A percentile compares a stretch with the other conserved stretches of the same genome.
Conservation (phyloP, 2,329 filamentous ascomycete genomes). For the Teratosphaeria pseudoeucalypti region DNA sequence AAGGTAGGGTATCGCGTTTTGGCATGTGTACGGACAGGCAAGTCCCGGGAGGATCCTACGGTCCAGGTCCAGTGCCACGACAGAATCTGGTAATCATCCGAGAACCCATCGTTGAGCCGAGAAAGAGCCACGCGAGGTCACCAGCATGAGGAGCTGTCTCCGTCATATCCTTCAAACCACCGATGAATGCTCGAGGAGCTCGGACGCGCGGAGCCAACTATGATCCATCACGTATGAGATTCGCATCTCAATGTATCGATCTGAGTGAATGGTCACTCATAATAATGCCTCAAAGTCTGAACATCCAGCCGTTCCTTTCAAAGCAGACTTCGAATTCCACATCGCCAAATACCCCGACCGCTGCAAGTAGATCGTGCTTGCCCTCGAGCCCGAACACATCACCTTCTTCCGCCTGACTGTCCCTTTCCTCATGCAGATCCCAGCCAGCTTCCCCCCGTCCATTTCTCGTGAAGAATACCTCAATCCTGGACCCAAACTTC, state of each 20-base stretch:
- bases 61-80: background rate
- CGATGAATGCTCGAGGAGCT: background rate
- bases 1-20: background rate
- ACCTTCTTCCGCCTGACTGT: conserved; percentile 50
- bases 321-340: conserved; percentile 54
- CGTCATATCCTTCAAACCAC: background rate
- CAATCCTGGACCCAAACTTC: conserved; percentile 45
- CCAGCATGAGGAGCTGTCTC: background rate
- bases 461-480: conserved; percentile 62
- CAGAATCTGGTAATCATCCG: background rate
- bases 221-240: background rate
- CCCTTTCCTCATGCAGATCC: conserved; percentile 66
- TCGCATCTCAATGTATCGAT: too few species aligned
- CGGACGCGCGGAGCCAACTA: background rate
- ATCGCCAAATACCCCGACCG: conserved; percentile 60
- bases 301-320: conserved; percentile 23
- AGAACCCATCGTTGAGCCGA: background rate
- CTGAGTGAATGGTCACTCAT: background rate
- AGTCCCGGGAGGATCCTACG: background rate
- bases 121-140: background rate
- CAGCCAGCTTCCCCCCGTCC: conserved; percentile 52
- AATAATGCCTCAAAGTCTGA: conserved; percentile 10
- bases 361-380: conserved; percentile 57
- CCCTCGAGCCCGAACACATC: conserved; percentile 55
- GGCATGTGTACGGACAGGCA: background rate